Percentiles rank a stretch among this genome's conserved stretches.
Evolutionary conservation across 768 basidiomycete genomes (phyloP).

Genomic region (Hygrocybe coccinea): DNA sequence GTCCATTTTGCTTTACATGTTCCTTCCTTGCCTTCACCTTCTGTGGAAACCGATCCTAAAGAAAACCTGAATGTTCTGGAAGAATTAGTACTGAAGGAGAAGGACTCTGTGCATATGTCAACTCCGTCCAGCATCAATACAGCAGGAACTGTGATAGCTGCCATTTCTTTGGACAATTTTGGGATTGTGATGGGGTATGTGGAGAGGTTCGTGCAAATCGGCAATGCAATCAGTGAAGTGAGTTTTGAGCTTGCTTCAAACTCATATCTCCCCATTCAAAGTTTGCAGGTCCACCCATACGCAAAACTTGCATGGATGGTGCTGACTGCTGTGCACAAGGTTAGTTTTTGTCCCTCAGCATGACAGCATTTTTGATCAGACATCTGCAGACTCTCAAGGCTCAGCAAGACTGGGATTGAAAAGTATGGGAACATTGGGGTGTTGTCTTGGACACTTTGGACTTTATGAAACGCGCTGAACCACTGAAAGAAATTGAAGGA

Average conservation of each 20-base stretch:
- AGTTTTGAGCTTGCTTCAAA: neutral
- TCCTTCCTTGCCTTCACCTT: neutral
- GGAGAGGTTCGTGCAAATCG: neutral
- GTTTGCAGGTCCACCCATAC: conserved; percentile 1
- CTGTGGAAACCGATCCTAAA: neutral
- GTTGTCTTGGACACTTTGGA: neutral
- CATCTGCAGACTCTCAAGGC: neutral
- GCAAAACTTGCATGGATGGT: neutral
- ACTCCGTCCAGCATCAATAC: neutral
- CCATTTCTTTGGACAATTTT: neutral
- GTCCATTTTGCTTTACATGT: neutral
- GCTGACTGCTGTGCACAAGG: neutral
- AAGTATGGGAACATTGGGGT: neutral
- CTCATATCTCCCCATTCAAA: neutral
- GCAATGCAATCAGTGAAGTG: neutral
- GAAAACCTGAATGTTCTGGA: neutral
- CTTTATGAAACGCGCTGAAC: neutral
- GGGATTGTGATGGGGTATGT: neutral
- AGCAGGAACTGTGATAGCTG: neutral
- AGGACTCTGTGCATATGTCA: neutral
- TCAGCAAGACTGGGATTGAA: neutral
- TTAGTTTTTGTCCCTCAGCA: neutral
- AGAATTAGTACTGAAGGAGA: neutral
- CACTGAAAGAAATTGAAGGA: neutral
- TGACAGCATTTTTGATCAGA: neutral